A percentile compares a stretch with the other conserved stretches of the same genome.
These are phyloP conservation scores for Styphnolobium japonicum DNA, from an alignment of 306 rosid species.

Conservation along the genomic window DNA sequence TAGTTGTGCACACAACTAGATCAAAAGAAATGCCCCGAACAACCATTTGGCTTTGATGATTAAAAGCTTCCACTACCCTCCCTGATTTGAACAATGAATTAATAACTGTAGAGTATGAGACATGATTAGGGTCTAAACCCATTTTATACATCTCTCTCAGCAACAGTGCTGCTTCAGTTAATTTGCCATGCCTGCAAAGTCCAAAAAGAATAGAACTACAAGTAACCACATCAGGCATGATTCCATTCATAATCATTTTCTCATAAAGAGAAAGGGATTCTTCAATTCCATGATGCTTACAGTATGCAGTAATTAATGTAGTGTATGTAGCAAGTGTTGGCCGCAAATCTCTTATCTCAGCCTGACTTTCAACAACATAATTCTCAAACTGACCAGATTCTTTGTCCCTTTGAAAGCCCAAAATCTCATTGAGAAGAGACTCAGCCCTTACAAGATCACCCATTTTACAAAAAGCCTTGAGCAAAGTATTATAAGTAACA, in stretches of 20 bases:
- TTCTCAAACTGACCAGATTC: constrained; percentile 21
- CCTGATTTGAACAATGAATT: constrained; percentile 65
- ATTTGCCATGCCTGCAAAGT: constrained; percentile 71
- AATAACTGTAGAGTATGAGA: constrained; percentile 65
- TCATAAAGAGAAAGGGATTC: constrained; percentile 65
- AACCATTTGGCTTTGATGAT: constrained; percentile 68
- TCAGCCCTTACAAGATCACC: constrained; percentile 52
- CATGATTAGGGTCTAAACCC: constrained; percentile 69
- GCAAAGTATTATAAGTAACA: constrained; percentile 65
- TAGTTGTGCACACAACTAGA: constrained; percentile 58
- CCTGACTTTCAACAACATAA: constrained; percentile 16
- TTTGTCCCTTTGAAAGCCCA: constrained; percentile 27
- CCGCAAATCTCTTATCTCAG: constrained; percentile 28
- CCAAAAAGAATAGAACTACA: constrained; percentile 66
- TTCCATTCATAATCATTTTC: constrained; percentile 67
- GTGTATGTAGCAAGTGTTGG: constrained; percentile 66
- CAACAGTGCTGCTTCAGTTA: constrained; percentile 60
- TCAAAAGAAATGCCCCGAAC: constrained; percentile 72
- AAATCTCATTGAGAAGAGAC: constrained; percentile 47
- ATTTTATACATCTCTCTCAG: constrained; percentile 72
- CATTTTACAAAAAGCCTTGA: constrained; percentile 56
- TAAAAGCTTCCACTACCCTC: constrained; percentile 59
- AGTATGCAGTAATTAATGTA: constrained; percentile 55
- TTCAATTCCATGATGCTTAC: constrained; percentile 50
- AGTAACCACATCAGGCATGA: constrained; percentile 74